These are phyloP conservation scores for Umbelopsis ramanniana DNA, from an alignment of 192 early-diverging fungal species.

Conservation along the genomic window DNA sequence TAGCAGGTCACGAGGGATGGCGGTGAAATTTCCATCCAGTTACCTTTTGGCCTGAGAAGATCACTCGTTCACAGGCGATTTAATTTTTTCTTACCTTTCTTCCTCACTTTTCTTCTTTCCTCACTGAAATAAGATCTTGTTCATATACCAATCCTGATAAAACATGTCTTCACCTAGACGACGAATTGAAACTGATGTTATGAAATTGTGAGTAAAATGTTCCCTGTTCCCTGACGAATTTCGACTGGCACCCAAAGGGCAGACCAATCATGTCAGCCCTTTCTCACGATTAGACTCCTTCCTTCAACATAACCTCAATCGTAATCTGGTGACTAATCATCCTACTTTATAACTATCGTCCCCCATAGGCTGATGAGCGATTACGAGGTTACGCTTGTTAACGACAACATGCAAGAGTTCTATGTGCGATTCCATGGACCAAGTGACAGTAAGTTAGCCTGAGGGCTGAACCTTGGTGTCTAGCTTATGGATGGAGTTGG, in stretches of 20 bases:
- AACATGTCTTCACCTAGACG: slow-evolving; percentile 88
- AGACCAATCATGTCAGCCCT: background rate
- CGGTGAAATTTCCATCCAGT: slow-evolving; percentile 10
- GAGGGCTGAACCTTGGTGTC: no score
- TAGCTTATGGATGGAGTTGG: no score
- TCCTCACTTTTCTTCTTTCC: background rate
- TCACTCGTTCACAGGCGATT: background rate
- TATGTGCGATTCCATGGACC: slow-evolving; percentile 94
- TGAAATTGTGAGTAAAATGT: slow-evolving; percentile 85
- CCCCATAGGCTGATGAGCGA: slow-evolving; percentile 94
- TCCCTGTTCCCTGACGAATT: background rate
- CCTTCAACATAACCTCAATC: background rate
- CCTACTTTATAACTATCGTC: no score
- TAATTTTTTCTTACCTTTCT: background rate
- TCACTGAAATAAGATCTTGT: background rate
- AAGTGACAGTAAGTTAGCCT: slow-evolving; percentile 79
- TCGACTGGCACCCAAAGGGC: background rate
- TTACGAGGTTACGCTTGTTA: slow-evolving; percentile 97
- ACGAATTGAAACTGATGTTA: slow-evolving; percentile 98
- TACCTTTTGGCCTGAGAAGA: background rate
- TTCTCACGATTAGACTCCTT: background rate
- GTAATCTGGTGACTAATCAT: background rate
- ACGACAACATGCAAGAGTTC: slow-evolving; percentile 99
- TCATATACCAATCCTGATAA: background rate
- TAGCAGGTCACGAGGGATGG: slow-evolving; percentile 11